Base-by-base conservation (phyloP, 257 asterid genomes). In the Ajuga chamaepitys region DNA sequence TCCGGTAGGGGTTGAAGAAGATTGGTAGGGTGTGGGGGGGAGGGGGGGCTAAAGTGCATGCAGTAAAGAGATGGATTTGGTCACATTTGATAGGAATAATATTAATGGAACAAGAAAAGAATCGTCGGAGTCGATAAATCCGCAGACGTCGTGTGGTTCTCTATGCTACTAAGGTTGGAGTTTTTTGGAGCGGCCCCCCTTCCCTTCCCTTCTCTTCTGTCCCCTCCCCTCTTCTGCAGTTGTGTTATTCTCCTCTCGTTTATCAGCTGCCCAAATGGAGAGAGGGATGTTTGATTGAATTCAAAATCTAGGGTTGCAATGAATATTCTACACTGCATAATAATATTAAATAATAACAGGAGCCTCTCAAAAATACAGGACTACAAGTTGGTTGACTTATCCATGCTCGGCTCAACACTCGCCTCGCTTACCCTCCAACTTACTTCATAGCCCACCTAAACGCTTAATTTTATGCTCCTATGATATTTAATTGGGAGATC, bases 281-380 rank as follows among this genome's bases (percentile, higher is more conserved):
- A n/a, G 62, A 21, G 74, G 12, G 62, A 1, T 25, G 53, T 28
- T 8, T 60, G 66, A 34, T 37, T 61, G 50, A 53, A 30, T 74
- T 61, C 62, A 63, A 68, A 62, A 62, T 34, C 67, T 74, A 74
- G 78, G 78, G 78, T 74, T 73, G 51, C 77, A 65, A 46, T 16
- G 32, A 47, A 71, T 45, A 22, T 71, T 64, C 67, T 46, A 50
- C 14, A 9, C 28, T 5, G 25, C 45, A 9, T 21, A 7, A 47
- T 42, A 0, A 1, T 5, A 28, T 30, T 30, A 30, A 30, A 30
- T 30, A 30, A n/a, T n/a, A n/a, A n/a, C n/a, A n/a, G n/a, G n/a
- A n/a, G n/a, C n/a, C n/a, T n/a, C n/a, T n/a, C n/a, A n/a, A n/a
- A n/a, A n/a, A n/a, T n/a, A n/a, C n/a, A n/a, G n/a, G n/a, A n/a